Base-by-base conservation (phyloP, 495 filamentous ascomycete species). In the Aspergillus biplanus region DNA sequence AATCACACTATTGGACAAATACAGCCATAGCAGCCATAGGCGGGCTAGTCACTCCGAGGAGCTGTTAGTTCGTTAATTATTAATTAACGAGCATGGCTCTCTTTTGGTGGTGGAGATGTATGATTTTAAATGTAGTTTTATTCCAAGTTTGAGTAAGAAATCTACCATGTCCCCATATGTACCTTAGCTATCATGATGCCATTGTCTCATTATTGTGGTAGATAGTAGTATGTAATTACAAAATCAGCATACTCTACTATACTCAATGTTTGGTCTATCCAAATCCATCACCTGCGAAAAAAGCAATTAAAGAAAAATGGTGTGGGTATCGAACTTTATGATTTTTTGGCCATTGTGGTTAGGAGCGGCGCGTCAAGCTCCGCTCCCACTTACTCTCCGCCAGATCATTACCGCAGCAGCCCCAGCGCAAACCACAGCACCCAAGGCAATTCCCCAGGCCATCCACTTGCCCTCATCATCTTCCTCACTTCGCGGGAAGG, bases 401-500 rank as follows among this genome's bases (percentile, higher is more conserved):
- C 87, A 90, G 39, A 90, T 93, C 81, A 92, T 89, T 31, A 90
- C 87, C 5, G 89, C 88, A 7, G 91, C 92, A n/a, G 90, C 85
- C 16, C 86, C 89, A 4, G 91, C 93, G 66, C 90, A 93, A 13
- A 89, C 84, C 15, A 90, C 88, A 8, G 91, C 92, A 4, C 90
- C 92, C 0, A 96, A 74, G 2, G 92, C 92, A 71, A 97, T 87
- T 67, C 95, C 97, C 70, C 96, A 79, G 55, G 88, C 86, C 64
- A 92, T 91, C 69, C 90, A 84, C 73, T 97, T 94, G 8, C 86
- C 83, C 21, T 89, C 83, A 56, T 89, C 89, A 58, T 94, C 92
- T 53, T 98, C 84, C 65, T 92, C 92, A 32, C 80, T 90, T 72
- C 91, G 92, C 4, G 95, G 93, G 72, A 94, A 96, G 7, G 90